Evolutionary conservation across 1,284 basidiomycete genomes (phyloP).

Genomic region (Entoloma clypeatum): DNA sequence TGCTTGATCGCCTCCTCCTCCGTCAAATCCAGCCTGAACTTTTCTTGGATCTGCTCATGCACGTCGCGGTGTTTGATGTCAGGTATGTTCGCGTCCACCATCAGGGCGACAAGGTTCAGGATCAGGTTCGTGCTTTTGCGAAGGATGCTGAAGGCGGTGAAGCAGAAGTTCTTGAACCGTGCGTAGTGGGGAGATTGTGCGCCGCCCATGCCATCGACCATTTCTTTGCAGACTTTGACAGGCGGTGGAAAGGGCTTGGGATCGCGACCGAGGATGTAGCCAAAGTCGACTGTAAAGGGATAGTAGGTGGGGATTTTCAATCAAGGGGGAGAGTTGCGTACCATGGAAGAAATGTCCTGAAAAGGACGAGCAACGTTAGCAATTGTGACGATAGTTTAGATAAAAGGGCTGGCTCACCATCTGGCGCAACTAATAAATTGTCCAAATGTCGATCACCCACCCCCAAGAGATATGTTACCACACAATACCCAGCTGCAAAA

Average conservation of each 20-base stretch:
- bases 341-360: slow-evolving; percentile 84
- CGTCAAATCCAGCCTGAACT: slow-evolving; percentile 90
- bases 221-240: slow-evolving; percentile 98
- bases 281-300: slow-evolving; percentile 81
- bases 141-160: slow-evolving; percentile 93
- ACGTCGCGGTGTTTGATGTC: slow-evolving; percentile 94
- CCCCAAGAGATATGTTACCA: slow-evolving; percentile 94
- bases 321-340: slow-evolving; percentile 27
- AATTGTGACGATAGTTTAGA: slow-evolving; percentile 4
- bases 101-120: slow-evolving; percentile 92
- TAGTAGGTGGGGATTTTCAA: slow-evolving; percentile 4
- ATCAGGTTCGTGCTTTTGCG: slow-evolving; percentile 98
- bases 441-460: slow-evolving; percentile 98
- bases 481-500: slow-evolving; percentile 89
- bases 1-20: slow-evolving; percentile 98
- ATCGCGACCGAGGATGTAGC: slow-evolving; percentile 96
- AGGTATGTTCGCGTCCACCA: slow-evolving; percentile 98
- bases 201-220: slow-evolving; percentile 99
- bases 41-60: slow-evolving; percentile 89
- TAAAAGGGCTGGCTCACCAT: slow-evolving; percentile 55
- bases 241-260: slow-evolving; percentile 98
- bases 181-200: slow-evolving; percentile 88
- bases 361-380: not conserved
- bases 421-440: slow-evolving; percentile 89
- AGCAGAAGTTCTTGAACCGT: slow-evolving; percentile 94